Conservation (phyloP, 441 rosid genomes). For the Populus tomentosa region DNA sequence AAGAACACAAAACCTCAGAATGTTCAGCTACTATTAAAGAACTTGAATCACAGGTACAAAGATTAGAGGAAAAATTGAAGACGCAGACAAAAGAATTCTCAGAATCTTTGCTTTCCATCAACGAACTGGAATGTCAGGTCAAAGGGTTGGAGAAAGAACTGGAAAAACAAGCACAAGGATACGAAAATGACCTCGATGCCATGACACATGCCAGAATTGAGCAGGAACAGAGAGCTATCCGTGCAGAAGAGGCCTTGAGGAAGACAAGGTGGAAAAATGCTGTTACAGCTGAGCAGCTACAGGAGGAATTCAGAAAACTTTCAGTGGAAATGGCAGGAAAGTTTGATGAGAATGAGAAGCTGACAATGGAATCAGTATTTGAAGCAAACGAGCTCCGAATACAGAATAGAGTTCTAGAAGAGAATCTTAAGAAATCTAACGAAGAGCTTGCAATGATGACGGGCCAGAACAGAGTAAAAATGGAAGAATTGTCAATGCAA, state of each 20-base stretch:
- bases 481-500: constrained; percentile 38
- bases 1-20: constrained; percentile 40
- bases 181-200: constrained; percentile 52
- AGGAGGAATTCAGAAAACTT: constrained; percentile 66
- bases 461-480: constrained; percentile 38
- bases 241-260: constrained; percentile 71
- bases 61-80: constrained; percentile 58
- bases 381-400: constrained; percentile 56
- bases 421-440: constrained; percentile 42
- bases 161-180: constrained; percentile 50
- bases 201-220: constrained; percentile 59
- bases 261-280: constrained; percentile 63
- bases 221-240: constrained; percentile 80
- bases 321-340: constrained; percentile 69
- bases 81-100: constrained; percentile 50
- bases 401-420: constrained; percentile 57
- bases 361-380: constrained; percentile 43
- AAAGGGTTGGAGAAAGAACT: constrained; percentile 61
- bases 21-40: constrained; percentile 36
- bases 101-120: constrained; percentile 42
- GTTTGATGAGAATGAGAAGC: constrained; percentile 63
- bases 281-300: constrained; percentile 62
- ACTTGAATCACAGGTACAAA: constrained; percentile 48
- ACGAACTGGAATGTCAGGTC: constrained; percentile 54
- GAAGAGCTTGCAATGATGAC: constrained; percentile 43